A percentile compares a stretch with the other conserved stretches of the same genome.
phyloP scores from a whole-genome alignment of 176 grass and related monocot genomes.

The Oryza officinalis region DNA sequence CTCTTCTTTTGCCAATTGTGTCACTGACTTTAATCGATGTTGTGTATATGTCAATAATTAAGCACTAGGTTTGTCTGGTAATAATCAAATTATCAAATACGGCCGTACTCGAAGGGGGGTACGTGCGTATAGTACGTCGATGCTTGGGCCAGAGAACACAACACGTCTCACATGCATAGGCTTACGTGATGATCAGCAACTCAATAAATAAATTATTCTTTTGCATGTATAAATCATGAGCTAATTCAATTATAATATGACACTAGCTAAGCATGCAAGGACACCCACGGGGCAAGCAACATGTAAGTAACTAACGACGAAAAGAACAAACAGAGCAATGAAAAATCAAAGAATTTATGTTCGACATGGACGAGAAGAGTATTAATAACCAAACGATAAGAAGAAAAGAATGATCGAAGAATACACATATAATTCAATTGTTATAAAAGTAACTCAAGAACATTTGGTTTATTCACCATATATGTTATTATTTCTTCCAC shows the following conservation, averaged over 20 bases:
- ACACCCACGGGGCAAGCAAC: neutral
- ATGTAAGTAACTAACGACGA: neutral
- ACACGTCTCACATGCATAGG: neutral
- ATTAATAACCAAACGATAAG: neutral
- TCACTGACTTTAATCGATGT: too few relatives aligned
- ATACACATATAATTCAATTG: neutral
- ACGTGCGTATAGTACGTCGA: neutral
- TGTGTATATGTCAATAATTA: too few relatives aligned
- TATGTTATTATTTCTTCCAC: neutral
- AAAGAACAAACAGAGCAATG: neutral
- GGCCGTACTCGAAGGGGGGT: neutral
- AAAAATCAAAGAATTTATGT: too few relatives aligned
- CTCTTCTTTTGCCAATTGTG: neutral
- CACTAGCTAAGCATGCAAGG: neutral
- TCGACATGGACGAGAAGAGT: neutral
- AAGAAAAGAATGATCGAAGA: neutral
- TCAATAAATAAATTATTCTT: neutral
- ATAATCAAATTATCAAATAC: neutral
- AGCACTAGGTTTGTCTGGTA: neutral
- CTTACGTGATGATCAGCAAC: neutral
- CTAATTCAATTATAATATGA: neutral
- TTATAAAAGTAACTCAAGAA: neutral
- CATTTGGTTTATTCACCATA: neutral
- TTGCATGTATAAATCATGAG: neutral
- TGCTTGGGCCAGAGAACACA: neutral